phyloP scores from a whole-genome alignment of 2,329 filamentous ascomycete genomes.

The Trichoderma sp. region DNA sequence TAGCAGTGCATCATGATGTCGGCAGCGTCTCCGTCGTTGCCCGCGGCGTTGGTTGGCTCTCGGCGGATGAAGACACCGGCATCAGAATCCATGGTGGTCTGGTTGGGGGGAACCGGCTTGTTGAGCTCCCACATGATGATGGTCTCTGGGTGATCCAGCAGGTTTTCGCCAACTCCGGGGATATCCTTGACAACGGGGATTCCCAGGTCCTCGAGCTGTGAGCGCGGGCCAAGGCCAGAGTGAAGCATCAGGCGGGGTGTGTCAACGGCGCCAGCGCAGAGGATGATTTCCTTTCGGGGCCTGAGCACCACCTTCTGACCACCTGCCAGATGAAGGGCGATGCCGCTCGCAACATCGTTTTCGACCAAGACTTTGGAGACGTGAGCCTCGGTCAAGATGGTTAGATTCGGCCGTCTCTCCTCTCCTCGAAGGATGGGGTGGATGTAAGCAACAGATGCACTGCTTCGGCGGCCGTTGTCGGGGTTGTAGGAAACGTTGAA shows the following conservation, averaged over 20 bases:
- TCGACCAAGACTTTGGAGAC: slow-evolving; percentile 78
- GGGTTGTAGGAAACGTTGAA: slow-evolving; percentile 92
- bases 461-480: slow-evolving; percentile 80
- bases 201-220: slow-evolving; percentile 54
- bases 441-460: slow-evolving; percentile 88
- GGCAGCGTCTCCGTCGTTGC: slow-evolving; percentile 71
- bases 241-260: slow-evolving; percentile 68
- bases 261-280: slow-evolving; percentile 79
- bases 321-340: slow-evolving; percentile 64
- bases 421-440: slow-evolving; percentile 85
- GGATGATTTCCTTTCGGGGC: slow-evolving; percentile 73
- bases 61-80: slow-evolving; percentile 86
- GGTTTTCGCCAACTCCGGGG: slow-evolving; percentile 62
- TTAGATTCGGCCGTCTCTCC: slow-evolving; percentile 81
- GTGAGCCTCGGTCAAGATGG: slow-evolving; percentile 84
- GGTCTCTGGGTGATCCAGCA: slow-evolving; percentile 62
- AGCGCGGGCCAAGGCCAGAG: slow-evolving; percentile 58
- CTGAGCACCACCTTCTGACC: slow-evolving; percentile 58
- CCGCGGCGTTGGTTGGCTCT: slow-evolving; percentile 66
- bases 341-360: slow-evolving; percentile 69
- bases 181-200: slow-evolving; percentile 60
- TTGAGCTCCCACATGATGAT: slow-evolving; percentile 76
- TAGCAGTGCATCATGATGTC: slow-evolving; percentile 98
- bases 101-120: slow-evolving; percentile 70
- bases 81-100: slow-evolving; percentile 90